Evolutionary conservation across 345 rosid species (phyloP), one percentile per base, ranked within the genome.

Genomic region (Boechera stricta): DNA sequence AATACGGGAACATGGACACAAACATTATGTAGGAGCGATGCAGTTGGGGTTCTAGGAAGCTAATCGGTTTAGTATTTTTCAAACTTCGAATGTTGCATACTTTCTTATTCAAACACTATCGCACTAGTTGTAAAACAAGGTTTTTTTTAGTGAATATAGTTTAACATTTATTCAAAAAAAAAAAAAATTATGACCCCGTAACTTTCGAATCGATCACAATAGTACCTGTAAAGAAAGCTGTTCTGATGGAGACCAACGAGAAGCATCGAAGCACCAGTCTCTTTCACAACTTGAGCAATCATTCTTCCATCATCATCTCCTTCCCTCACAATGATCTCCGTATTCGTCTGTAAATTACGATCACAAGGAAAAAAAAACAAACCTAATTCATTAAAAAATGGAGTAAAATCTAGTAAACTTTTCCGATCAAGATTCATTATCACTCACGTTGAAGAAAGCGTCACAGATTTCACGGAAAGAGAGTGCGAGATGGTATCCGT

Each of bases 191-290:
- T 16, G 42, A 78, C 78, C 75, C 70, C 53, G 32, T 60, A 67
- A 60, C 2, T 51, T 5, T 59, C 9, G 3, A 58, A 58, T 57
- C 44, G 74, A 52, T 72, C 77, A 67, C 0, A 67, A 52, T 15
- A 33, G 70, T 77, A 89, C 98, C 67, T 92, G 91, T 94, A 84
- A n/a, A 94, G 91, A 76, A 94, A 94, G 86, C 98, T 94, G 33
- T 80, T 84, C 9, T 85, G 87, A 83, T 94, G 98, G 78, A 94
- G 97, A 33, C 98, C 98, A 52, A 90, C 87, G 48, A 94, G 92
- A 63, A 94, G 89, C 12, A 84, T 82, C n/a, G 86, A 87, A 18
- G 98, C 94, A 64, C 94, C 94, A 55, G 88, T 87, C 79, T 90
- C 90, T 67, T 91, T 80, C n/a, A 90, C 93, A 61, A 85, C 75